Evolutionary conservation across 2,329 filamentous ascomycete species (phyloP), one percentile per base, ranked within the genome.

Genomic region (Ophiostoma himal-ulmi): DNA sequence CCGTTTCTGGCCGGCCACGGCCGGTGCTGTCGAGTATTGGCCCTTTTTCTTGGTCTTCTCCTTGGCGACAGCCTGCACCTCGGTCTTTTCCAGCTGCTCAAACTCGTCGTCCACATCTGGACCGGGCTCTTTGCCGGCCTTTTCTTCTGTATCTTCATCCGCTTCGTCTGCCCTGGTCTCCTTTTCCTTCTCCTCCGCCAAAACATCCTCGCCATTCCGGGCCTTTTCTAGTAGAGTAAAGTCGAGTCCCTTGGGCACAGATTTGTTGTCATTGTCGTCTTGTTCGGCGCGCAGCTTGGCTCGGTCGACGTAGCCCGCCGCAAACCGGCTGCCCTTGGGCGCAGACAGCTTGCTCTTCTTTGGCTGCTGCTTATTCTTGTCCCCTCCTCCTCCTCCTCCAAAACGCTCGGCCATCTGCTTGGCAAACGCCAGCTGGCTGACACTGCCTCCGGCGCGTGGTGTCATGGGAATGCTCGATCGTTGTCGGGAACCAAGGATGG

Each of bases 401-500:
- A 86, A 88, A 72, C 89, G 86, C 75, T 96, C 92, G 52, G 92
- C 90, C 41, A 96, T 84, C 79, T 97, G 94, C 75, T 89, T 90
- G 30, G 91, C 90, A 78, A 97, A 97, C 70, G 95, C 90, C 69
- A 86, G 81, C 69, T 86, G 84, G 54, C 81, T 78, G 8, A 79
- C 77, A 60, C 82, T 83, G 74, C 82, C 82, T 14, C 93, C 83
- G 34, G 90, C 88, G 68, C 92, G 91, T 90, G 94, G 94, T 67
- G 94, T 97, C 94, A 97, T 97, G 70, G 93, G 93, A 73, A 97
- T 94, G 79, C 87, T 94, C 44, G 91, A 86, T 74, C 88, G 88
- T 80, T 91, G 88, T 76, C 91, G 87, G 71, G 92, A 95, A 30
- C 93, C 93, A 70, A 96, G 83, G 5, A 87, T 80, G 67, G 82